phyloP scores from a whole-genome alignment of 257 asterid genomes.

The Solanum pennellii region DNA sequence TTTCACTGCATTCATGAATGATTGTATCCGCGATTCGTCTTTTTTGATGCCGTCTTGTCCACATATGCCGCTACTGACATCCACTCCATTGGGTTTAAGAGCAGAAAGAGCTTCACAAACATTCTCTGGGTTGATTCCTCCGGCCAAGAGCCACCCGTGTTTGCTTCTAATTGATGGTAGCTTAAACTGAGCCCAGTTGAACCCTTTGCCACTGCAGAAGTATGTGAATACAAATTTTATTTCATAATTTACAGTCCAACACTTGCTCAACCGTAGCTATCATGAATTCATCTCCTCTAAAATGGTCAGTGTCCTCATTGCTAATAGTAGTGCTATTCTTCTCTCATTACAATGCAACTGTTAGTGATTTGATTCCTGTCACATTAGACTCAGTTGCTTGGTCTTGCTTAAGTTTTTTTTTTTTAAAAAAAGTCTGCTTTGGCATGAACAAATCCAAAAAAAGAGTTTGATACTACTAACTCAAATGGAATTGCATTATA shows the following conservation, averaged over 20 bases:
- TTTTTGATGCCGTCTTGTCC: slow-evolving; percentile 65
- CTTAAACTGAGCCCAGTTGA: slow-evolving; percentile 71
- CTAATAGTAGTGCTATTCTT: neutral
- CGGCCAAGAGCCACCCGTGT: slow-evolving; percentile 83
- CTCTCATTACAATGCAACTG: neutral
- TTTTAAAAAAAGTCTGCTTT: neutral
- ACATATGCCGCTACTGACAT: slow-evolving; percentile 95
- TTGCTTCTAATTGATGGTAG: slow-evolving; percentile 59
- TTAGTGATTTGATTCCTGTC: neutral
- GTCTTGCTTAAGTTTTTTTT: neutral
- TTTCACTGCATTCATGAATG: slow-evolving; percentile 58
- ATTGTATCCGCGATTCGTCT: slow-evolving; percentile 46
- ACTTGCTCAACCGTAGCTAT: neutral
- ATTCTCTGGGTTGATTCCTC: slow-evolving; percentile 76
- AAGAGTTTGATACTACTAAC: neutral
- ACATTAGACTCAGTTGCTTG: neutral
- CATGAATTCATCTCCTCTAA: neutral
- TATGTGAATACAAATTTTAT: neutral
- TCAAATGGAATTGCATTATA: neutral
- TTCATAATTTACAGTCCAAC: neutral
- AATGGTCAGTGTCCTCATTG: neutral
- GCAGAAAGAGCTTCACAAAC: slow-evolving; percentile 54
- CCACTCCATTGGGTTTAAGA: slow-evolving; percentile 72
- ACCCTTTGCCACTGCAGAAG: slow-evolving; percentile 70
- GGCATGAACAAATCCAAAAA: neutral